Percentiles rank a stretch among this genome's conserved stretches.
These are phyloP conservation scores for Jimgerdemannia flammicorona DNA, from an alignment of 192 early-diverging fungal species.

Conservation along the genomic window DNA sequence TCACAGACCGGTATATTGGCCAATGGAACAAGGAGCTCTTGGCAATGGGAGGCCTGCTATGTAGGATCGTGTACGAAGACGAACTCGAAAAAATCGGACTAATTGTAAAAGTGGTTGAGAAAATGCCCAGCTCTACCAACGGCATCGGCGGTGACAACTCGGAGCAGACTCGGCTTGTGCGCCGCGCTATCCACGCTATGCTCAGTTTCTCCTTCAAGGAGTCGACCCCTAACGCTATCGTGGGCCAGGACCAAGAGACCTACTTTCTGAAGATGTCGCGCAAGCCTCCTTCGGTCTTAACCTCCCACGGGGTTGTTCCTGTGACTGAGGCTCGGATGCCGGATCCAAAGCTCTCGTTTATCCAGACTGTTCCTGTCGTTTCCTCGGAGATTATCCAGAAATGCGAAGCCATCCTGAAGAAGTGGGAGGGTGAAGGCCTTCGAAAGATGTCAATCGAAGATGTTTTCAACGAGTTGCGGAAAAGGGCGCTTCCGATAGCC, in stretches of 20 bases:
- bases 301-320: conserved; percentile 58
- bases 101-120: conserved; percentile 26
- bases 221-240: conserved; percentile 49
- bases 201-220: conserved; percentile 58
- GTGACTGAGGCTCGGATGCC: conserved; percentile 56
- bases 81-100: conserved; percentile 58
- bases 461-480: conserved; percentile 59
- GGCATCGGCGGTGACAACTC: too few species aligned
- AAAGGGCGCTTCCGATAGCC: conserved; percentile 46
- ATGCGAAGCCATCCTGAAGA: too few species aligned
- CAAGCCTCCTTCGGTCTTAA: conserved; percentile 55
- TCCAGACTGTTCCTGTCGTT: conserved; percentile 45
- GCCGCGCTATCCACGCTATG: conserved; percentile 61
- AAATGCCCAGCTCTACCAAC: too few species aligned
- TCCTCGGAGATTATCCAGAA: too few species aligned
- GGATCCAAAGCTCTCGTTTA: conserved; percentile 54
- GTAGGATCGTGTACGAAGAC: conserved; percentile 73
- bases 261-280: conserved; percentile 53
- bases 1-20: conserved; percentile 75
- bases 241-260: neutral
- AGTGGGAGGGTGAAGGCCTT: too few species aligned
- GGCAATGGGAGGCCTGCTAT: conserved; percentile 64
- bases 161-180: conserved; percentile 56
- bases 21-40: conserved; percentile 82
- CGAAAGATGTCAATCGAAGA: conserved; percentile 40